Evolutionary conservation across 768 basidiomycete genomes (phyloP), one percentile per base, ranked within the genome.

Genomic region (Tulasnella sp.): DNA sequence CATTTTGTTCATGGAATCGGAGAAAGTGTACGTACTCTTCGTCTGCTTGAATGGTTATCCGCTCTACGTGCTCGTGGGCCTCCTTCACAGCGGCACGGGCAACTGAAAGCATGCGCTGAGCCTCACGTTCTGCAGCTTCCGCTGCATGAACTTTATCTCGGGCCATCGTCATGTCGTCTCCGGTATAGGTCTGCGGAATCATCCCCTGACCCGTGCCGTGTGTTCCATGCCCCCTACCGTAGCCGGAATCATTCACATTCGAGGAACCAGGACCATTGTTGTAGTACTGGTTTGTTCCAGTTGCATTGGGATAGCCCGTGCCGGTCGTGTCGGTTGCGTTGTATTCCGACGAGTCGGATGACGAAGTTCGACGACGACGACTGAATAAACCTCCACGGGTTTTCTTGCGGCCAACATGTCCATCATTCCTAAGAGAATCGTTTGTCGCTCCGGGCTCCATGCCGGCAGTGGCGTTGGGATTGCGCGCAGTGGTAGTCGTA

Each of bases 11-110:
- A 8, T 21, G 9, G 37, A n/a, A 27, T 40, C n/a, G n/a, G n/a
- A n/a, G n/a, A n/a, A n/a, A n/a, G n/a, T n/a, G n/a, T n/a, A 46
- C 55, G 4, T 27, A 57, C 55, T 57, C 55, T 45, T 57, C 55
- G 23, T 57, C 55, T 15, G 55, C 55, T 45, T 57, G 27, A 46
- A 21, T 8, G 12, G 29, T 43, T 19, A 57, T 41, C 4, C 42
- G 43, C 5, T 34, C 55, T 15, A 57, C 39, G 8, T 45, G 40
- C 2, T 57, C 55, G 17, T 57, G 45, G 21, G 55, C 55, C 34
- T 57, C 55, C 31, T 49, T 45, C 23, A 45, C 55, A 3, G 55
- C 55, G 25, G 32, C 19, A 17, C 55, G 42, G 32, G 55, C 55
- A 34, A 43, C 4, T 29, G 41, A 32, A 9, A 57, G 29, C 19